Evolutionary conservation across 352 stramenopile genomes (phyloP), one percentile per base, ranked within the genome.

Genomic region (Globisporangium orthogonon): DNA sequence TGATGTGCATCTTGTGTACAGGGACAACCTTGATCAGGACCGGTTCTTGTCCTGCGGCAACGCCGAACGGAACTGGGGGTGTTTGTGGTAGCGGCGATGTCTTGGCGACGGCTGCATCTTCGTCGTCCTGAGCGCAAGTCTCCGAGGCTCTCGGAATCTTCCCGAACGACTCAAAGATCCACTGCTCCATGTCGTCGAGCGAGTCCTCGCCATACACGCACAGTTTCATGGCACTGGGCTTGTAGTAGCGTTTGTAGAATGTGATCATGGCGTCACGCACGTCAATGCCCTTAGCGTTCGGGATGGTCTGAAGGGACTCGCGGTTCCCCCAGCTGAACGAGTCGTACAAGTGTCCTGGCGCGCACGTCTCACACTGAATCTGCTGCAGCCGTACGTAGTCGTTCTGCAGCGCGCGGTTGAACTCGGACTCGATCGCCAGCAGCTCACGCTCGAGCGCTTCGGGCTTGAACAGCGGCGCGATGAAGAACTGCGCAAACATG

Each of bases 401-500:
- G 44, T 83, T 87, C 52, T 86, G 71, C n/a, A 60, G 61, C 39
- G 78, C 71, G 4, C 85, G 72, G 44, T 77, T 70, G 59, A 96
- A 96, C 65, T 97, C 88, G 13, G 81, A 91, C 47, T 97, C 87
- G n/a, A 97, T 71, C 0, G 78, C 77, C 17, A 69, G 66, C 31
- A 96, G 63, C 65, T 97, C 88, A 13, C 87, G 70, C 33, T 81
- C 77, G 65, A 88, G 84, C 17, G 74, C 81, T 37, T 96, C 83
- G n/a, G 50, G 56, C 54, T 71, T 70, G 57, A 97, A 76, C 31
- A 96, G 61, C 18, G 92, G 92, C 2, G 70, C 68, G 47, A 97
- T 80, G 71, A 98, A 98, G 57, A 97, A 96, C 61, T 94, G 84
- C 7, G 90, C 86, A 71, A 98, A 98, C 60, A 94, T 96, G 44